Evolutionary conservation across 768 basidiomycete species (phyloP), one percentile per base, ranked within the genome.

Genomic region (Austroboletus eburneus): DNA sequence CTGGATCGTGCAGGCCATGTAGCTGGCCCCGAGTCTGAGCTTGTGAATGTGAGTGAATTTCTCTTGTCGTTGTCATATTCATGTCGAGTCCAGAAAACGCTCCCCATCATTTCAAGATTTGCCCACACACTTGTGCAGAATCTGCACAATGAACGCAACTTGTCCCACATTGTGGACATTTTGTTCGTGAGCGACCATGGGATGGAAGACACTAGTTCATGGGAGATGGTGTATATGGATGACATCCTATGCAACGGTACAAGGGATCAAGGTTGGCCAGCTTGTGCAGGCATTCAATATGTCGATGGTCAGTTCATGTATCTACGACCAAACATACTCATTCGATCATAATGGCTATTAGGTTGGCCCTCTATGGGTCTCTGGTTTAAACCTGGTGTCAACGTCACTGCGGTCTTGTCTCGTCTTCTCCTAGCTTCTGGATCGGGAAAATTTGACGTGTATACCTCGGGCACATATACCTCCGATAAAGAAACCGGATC

Each of bases 331-430:
- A 29, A 33, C 9, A 25, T 22, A n/a, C n/a, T n/a, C 24, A 10
- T 35, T 36, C 4, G 12, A 40, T 8, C 21, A 36, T 22, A 23
- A 38, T 32, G 29, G 21, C 25, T 13, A 9, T 36, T 38, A 79
- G 80, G 92, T 23, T 92, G 90, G 90, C 91, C 90, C 13, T 78
- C 84, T 0, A 85, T 89, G 76, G 91, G 92, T 1, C 63, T 94
- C 38, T 78, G 91, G 37, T 91, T 94, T 68, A 59, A 70, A n/a
- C 52, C 72, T 1, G 65, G 65, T n/a, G 69, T 73, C 3, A 84
- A 91, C 59, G 63, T 64, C 8, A 68, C 78, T 7, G 68, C 73
- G 35, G 77, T 82, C 51, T 65, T 87, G 18, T 67, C 76, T 16
- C 57, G 72, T 20, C 72, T 93, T 22, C 52, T 72, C 16, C 62